phyloP scores from a whole-genome alignment of 805 yeast genomes.

The Yarrowia deformans region DNA sequence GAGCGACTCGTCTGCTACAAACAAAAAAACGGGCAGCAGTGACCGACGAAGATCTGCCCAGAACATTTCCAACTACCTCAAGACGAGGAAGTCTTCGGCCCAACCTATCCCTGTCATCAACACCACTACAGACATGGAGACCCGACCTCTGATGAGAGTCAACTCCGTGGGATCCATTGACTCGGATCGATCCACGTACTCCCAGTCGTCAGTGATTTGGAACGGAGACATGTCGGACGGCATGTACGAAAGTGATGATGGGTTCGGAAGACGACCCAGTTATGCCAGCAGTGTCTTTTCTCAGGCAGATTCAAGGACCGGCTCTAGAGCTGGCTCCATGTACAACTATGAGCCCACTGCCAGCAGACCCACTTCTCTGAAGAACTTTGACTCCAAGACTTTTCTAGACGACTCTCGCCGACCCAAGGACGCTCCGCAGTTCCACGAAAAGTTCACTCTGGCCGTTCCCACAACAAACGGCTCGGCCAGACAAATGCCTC shows the following conservation, averaged over 20 bases:
- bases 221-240: slow-evolving; percentile 34
- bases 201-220: slow-evolving; percentile 26
- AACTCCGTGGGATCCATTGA: slow-evolving; percentile 26
- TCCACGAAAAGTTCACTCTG: not conserved
- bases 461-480: slow-evolving; percentile 7
- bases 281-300: slow-evolving; percentile 33
- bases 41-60: slow-evolving; percentile 27
- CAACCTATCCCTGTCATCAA: not conserved
- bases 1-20: slow-evolving; percentile 19
- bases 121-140: not conserved
- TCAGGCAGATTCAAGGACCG: slow-evolving; percentile 24
- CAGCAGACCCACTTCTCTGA: slow-evolving; percentile 13
- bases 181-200: slow-evolving; percentile 1
- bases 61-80: slow-evolving; percentile 23
- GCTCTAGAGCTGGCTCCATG: slow-evolving; percentile 18
- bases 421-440: slow-evolving; percentile 11
- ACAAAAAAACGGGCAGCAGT: not conserved
- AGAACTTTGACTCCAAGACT: not conserved
- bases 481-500: not conserved
- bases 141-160: slow-evolving; percentile 15
- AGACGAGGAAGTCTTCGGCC: slow-evolving; percentile 7
- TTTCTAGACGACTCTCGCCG: slow-evolving; percentile 4
- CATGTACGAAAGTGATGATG: slow-evolving; percentile 25
- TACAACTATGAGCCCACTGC: not conserved
- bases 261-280: slow-evolving; percentile 31